Base-by-base conservation (phyloP, 306 rosid genomes). In the Inga oerstediana region DNA sequence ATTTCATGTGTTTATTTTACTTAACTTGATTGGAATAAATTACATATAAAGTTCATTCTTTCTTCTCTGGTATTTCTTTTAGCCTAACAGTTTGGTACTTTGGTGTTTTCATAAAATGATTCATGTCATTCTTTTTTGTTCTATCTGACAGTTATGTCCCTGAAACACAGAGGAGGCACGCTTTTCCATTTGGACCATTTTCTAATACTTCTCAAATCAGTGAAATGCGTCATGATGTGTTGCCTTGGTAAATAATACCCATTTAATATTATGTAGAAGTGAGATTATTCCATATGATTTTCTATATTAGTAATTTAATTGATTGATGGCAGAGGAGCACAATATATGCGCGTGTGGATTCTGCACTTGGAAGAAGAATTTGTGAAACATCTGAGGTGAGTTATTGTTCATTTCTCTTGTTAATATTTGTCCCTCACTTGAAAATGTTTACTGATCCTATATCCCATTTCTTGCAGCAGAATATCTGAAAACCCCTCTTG, bases 311-410 rank as follows among this genome's bases (percentile, higher is more conserved):
- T 7, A 69, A 59, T 85, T 45, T 82, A 39, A 75, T 37, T 37
- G 41, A 5, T 91, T 76, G 79, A 84, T 86, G 79, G 85, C 88
- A 94, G 99, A 92, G 99, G 87, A 96, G 92, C 92, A 84, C 96
- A 4, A 96, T 94, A 87, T 96, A 96, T 87, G 97, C 98, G 8
- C 97, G 97, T 24, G 98, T 96, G 81, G 99, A 96, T 89, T 87
- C 97, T 78, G 93, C 97, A 45, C 98, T 96, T 64, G 97, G n/a
- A 81, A 94, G 41, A 37, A 37, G 82, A 87, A 92, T 92, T 80
- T 94, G 94, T 49, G 97, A 92, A 30, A 94, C 98, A 64, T 94
- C 99, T 46, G 98, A 94, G 94, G 99, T 96, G 84, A 87, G 72
- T 77, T 59, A 32, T 52, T 68, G 34, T 69, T 45, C 74, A 19